Evolutionary conservation across 2,329 filamentous ascomycete genomes (phyloP), one percentile per base, ranked within the genome.

Genomic region (Mycosphaerella sp.): DNA sequence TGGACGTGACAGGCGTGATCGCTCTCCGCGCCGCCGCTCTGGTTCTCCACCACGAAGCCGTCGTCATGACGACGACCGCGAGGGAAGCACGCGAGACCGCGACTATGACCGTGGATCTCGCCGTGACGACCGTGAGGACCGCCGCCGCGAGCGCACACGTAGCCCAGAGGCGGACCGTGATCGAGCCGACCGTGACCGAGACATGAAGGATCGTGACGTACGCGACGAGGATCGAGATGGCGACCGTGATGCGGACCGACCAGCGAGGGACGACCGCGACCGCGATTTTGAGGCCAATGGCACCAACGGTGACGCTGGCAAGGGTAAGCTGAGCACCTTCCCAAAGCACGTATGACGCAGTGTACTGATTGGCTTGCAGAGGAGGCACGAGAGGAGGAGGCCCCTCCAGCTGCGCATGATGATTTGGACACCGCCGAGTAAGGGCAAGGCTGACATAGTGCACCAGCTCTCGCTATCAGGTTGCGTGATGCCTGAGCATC

Each of bases 371-470:
- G 60, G 32, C 17, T 43, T 47, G 49, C 62, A 72, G 73, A 71
- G 62, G 45, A 48, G 27, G 36, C 36, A 14, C 69, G 80, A 67
- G 52, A 56, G 50, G 50, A 55, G 34, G 74, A 85, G 64, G 89
- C 94, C 61, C 88, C 87, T 64, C 86, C 87, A 57, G 84, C 87
- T 58, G 85, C 83, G 63, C 89, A 95, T 66, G 93, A 98, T 70
- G 93, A 98, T 68, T 81, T 97, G 68, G 93, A 98, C 71, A 90
- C 93, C 67, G 91, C 90, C 65, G 93, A 97, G 74, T 83, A 77
- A 70, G 50, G 46, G 48, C 43, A 34, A 34, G 35, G 42, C 52
- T 52, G 41, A 52, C 44, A 16, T 27, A 37, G 42, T 43, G 34
- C 46, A 46, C 39, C 50, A 52, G 50, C 50, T 50, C 49, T 43